Evolutionary conservation across 1,284 basidiomycete genomes (phyloP), one percentile per base, ranked within the genome.

Genomic region (Sanghuangporus baumii): DNA sequence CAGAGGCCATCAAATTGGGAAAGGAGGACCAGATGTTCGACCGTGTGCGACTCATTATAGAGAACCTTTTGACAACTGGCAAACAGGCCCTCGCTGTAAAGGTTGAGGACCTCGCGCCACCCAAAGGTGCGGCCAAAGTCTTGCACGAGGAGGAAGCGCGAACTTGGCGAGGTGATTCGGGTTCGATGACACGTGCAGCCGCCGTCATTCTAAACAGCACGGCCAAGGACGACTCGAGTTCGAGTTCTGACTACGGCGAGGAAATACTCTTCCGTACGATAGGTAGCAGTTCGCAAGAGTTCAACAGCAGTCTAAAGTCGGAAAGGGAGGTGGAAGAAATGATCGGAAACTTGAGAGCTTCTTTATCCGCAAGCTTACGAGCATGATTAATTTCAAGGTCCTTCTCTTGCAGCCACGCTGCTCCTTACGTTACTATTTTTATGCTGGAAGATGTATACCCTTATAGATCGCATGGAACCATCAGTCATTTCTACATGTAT

Each of bases 61-160:
- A 89, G 7, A 77, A 75, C 52, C 80, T 94, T 36, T 73, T 89
- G 12, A 81, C 84, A 38, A 78, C 80, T 3, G 86, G 84, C 5
- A 80, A 78, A 62, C 78, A 75, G 20, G 89, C 89, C 0, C 79
- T 92, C n/a, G 82, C 84, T 67, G 75, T 75, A 36, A 82, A 77
- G 46, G 75, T 81, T 0, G 75, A 78, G 48, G 85, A 88, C 67
- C 81, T 85, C 62, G 71, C 73, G 34, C 72, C 71, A 41, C 68
- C 68, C n/a, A 78, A 75, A 63, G 75, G 78, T 14, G 75, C 75
- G 2, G 77, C 87, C 34, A 89, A 88, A 71, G 88, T 91, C n/a
- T 76, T 91, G 18, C 85, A 79, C 60, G 83, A 85, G 37, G 85
- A 88, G 64, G 89, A 91, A 68, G 78, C 89, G 55, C 80, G 82